These are phyloP conservation scores for Penicillium longicatenatum DNA, from an alignment of 495 filamentous ascomycete genomes.

Conservation along the genomic window DNA sequence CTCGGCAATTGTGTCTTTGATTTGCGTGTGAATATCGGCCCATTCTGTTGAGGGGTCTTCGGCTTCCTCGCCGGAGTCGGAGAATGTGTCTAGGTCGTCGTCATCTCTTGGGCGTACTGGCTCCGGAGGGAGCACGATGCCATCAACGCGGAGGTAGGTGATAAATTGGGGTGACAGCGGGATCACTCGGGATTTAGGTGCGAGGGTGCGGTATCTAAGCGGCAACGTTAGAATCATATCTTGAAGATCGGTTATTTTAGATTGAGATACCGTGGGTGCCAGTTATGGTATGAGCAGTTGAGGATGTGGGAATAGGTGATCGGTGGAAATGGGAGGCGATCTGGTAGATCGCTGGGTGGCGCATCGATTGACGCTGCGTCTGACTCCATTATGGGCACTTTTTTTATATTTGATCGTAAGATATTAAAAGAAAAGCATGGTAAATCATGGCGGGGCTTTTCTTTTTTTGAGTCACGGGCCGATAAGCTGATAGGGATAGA, in stretches of 20 bases:
- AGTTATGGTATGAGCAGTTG: conserved; percentile 90
- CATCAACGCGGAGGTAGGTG: conserved; percentile 86
- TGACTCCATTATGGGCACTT: conserved; percentile 40
- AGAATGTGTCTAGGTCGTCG: conserved; percentile 39
- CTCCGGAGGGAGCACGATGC: conserved; percentile 79
- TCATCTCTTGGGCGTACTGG: conserved; percentile 34
- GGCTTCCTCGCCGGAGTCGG: conserved; percentile 48
- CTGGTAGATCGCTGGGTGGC: conserved; percentile 21
- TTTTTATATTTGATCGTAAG: conserved; percentile 10
- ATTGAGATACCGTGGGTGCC: conserved; percentile 64
- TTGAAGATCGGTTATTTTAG: not conserved
- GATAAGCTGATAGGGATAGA: conserved; percentile 26
- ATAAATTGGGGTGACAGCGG: conserved; percentile 75
- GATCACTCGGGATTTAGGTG: conserved; percentile 82
- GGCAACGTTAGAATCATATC: not conserved
- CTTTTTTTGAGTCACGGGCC: conserved; percentile 27
- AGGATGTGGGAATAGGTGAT: conserved; percentile 83
- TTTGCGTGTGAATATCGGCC: conserved; percentile 71
- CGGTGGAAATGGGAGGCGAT: conserved; percentile 72
- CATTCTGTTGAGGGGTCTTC: conserved; percentile 60
- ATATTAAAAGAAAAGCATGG: not conserved
- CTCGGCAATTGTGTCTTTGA: conserved; percentile 73
- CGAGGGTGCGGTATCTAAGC: conserved; percentile 72
- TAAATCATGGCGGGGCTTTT: conserved; percentile 26
- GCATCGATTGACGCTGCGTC: conserved; percentile 16